Conservation (phyloP, 257 asterid species). For the Jacaranda mimosifolia region DNA sequence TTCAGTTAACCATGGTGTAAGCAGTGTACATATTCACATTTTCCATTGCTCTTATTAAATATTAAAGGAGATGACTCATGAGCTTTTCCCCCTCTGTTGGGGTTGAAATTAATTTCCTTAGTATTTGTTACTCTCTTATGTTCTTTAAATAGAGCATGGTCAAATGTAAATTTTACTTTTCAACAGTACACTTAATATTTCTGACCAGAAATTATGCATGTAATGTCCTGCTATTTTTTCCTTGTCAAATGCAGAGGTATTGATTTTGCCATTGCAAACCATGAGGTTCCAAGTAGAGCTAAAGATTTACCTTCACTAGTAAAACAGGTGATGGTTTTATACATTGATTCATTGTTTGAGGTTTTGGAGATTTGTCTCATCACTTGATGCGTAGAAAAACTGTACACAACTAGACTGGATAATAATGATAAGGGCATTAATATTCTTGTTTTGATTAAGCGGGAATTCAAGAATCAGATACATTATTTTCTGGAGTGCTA, state of each 20-base stretch:
- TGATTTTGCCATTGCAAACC: conserved; percentile 64
- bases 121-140: not conserved
- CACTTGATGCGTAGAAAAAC: not conserved
- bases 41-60: not conserved
- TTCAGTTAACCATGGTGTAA: not conserved
- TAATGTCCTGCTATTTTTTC: not conserved
- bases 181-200: not conserved
- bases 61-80: not conserved
- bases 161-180: conserved; percentile 10
- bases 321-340: conserved; percentile 57
- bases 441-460: conserved; percentile 9
- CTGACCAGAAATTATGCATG: not conserved
- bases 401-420: not conserved
- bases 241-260: conserved; percentile 60
- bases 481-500: not conserved
- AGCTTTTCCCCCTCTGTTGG: not conserved
- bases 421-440: not conserved
- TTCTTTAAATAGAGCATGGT: not conserved
- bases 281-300: conserved; percentile 58
- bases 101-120: not conserved
- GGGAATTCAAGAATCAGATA: conserved; percentile 15
- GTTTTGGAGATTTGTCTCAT: not conserved
- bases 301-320: conserved; percentile 59
- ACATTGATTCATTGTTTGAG: not conserved
- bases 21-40: not conserved